Evolutionary conservation across 768 basidiomycete species (phyloP), one percentile per base, ranked within the genome.

Genomic region (Cyclocybe aegerita): DNA sequence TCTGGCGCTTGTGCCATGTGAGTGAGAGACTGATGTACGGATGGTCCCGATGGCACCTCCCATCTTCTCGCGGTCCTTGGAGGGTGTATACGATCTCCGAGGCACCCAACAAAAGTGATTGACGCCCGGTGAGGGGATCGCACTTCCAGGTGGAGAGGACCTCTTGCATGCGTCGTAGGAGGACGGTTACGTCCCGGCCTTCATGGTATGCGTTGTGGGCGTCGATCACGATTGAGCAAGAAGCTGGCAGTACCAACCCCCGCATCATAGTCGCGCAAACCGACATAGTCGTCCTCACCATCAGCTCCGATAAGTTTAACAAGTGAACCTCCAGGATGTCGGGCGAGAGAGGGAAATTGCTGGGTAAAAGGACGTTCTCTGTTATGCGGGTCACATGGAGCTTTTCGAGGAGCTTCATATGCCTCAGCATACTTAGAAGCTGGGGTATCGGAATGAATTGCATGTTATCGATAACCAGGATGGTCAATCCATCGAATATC

Each of bases 181-280:
- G 40, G 23, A 45, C 46, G 36, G 37, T 29, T 30, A 55, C 45
- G 29, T 60, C 48, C 23, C 41, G 52, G 17, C 43, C 51, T 11
- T 33, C 15, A 46, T 46, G 42, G 9, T 17, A 33, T 4, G 40
- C 55, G 30, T 54, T 53, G 37, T 51, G 46, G 39, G 53, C 54
- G 7, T 43, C 41, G 2, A 63, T 29, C 14, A 43, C 38, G 16
- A 60, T 45, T 30, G 59, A 52, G 46, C 61, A 63, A 3, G 53
- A 49, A 2, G 44, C 40, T 7, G 57, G 57, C 8, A 60, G 12
- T 23, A 37, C 34, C n/a, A 63, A 39, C 9, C 46, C 45, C 34
- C 34, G 48, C 31, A 63, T 43, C 14, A 63, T 50, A n/a, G 42
- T 40, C 9, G 61, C 53, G 46, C 57, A 60, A 1, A 50, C 49